A percentile compares a stretch with the other conserved stretches of the same genome.
phyloP scores from a whole-genome alignment of 202 grass and related monocot species.

The Digitaria exilis region DNA sequence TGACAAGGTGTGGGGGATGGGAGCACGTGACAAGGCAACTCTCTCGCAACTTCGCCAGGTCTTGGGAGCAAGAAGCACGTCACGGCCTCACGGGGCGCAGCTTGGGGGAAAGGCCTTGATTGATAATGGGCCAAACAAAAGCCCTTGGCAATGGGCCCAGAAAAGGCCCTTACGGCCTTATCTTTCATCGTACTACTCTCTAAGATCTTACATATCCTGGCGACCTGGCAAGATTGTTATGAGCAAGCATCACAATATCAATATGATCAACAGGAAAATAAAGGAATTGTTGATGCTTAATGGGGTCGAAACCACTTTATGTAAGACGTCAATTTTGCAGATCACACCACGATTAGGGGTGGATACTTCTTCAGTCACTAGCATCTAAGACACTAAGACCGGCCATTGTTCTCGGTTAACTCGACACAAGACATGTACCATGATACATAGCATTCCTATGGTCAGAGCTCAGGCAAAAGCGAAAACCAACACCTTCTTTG shows the following conservation, averaged over 20 bases:
- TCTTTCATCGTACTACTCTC: too few relatives aligned
- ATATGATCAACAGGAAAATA: background rate
- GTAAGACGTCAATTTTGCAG: conserved; percentile 18
- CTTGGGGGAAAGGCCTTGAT: too few relatives aligned
- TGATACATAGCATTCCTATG: conserved; percentile 36
- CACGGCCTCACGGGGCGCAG: too few relatives aligned
- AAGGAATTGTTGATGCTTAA: background rate
- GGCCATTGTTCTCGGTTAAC: background rate
- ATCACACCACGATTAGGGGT: conserved; percentile 39
- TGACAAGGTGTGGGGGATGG: too few relatives aligned
- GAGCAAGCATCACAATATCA: background rate
- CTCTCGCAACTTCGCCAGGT: too few relatives aligned
- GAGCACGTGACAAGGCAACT: too few relatives aligned
- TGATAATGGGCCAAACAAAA: too few relatives aligned
- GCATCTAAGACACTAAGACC: conserved; percentile 7
- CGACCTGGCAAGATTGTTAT: too few relatives aligned
- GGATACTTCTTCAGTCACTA: conserved; percentile 32
- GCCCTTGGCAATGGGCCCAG: too few relatives aligned
- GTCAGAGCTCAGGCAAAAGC: conserved; percentile 39
- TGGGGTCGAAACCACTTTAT: background rate
- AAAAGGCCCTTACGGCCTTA: too few relatives aligned
- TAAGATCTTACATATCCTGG: too few relatives aligned
- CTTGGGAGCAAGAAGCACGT: too few relatives aligned
- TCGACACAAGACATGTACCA: background rate
- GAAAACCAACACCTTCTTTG: conserved; percentile 42